These are phyloP conservation scores for Cronartium quercuum DNA, from an alignment of 1,284 basidiomycete genomes.

Conservation along the genomic window DNA sequence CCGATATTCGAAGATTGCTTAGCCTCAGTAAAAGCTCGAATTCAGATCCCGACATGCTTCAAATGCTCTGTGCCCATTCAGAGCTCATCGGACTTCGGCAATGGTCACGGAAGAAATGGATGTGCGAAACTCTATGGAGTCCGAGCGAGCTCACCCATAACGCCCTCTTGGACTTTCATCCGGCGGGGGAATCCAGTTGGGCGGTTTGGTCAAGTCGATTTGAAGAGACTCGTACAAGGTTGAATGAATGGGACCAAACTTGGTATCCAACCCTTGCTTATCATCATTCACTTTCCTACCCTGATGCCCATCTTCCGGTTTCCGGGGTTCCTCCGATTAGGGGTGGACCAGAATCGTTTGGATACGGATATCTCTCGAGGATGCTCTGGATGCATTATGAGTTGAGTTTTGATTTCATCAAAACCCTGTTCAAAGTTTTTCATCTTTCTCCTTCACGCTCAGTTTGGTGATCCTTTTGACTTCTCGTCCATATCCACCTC, in stretches of 20 bases:
- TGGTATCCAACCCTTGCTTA: not conserved
- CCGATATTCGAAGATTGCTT: not conserved
- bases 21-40: not conserved
- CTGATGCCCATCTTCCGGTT: not conserved
- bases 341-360: not conserved
- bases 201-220: not conserved
- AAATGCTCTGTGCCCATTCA: not conserved
- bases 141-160: not conserved
- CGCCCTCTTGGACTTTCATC: not conserved
- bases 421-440: not conserved
- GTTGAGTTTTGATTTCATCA: not conserved
- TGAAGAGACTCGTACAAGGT: not conserved
- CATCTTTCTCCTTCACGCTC: too few species aligned
- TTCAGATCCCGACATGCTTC: not conserved
- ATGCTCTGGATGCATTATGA: conserved; percentile 1
- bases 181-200: not conserved
- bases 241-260: not conserved
- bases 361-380: not conserved
- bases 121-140: not conserved
- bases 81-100: not conserved
- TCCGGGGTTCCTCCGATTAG: not conserved
- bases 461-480: too few species aligned
- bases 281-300: not conserved
- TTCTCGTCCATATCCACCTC: too few species aligned
- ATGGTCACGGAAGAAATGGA: not conserved